A percentile compares a stretch with the other conserved stretches of the same genome.
Conservation (phyloP, 2,329 filamentous ascomycete genomes). For the Alternaria incomplexa region DNA sequence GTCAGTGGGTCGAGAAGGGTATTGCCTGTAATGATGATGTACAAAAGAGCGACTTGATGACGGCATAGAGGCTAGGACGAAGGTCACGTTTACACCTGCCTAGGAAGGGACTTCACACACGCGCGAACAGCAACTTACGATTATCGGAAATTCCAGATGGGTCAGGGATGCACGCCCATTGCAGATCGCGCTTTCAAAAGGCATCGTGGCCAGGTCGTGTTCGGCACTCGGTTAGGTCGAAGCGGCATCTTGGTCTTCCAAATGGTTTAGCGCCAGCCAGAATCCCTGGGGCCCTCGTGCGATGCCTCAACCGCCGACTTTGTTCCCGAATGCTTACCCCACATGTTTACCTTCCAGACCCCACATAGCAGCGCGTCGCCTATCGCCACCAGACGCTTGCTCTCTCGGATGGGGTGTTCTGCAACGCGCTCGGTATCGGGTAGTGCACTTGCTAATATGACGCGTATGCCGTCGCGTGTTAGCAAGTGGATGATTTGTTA, state of each 20-base stretch:
- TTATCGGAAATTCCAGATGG: neutral
- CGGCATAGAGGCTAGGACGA: neutral
- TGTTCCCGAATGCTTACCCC: neutral
- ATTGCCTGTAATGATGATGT: neutral
- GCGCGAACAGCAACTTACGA: neutral
- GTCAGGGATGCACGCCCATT: neutral
- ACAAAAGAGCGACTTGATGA: neutral
- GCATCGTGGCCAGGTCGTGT: neutral
- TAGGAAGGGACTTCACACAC: neutral
- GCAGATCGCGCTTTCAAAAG: neutral
- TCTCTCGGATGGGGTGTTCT: neutral
- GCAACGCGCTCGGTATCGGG: neutral
- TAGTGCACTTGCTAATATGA: neutral
- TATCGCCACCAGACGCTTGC: neutral
- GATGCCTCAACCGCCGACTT: neutral
- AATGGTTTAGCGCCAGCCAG: neutral
- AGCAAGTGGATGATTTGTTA: neutral
- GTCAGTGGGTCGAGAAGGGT: neutral
- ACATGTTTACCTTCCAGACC: neutral
- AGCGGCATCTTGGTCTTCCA: neutral
- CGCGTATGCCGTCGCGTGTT: neutral
- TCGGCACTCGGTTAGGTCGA: slow-evolving; percentile 1
- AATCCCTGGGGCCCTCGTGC: neutral
- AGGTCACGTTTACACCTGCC: neutral
- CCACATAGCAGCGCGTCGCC: neutral